Percentiles rank a stretch among this genome's conserved stretches.
phyloP scores from a whole-genome alignment of 768 basidiomycete genomes.

The Lyophyllum semitale region DNA sequence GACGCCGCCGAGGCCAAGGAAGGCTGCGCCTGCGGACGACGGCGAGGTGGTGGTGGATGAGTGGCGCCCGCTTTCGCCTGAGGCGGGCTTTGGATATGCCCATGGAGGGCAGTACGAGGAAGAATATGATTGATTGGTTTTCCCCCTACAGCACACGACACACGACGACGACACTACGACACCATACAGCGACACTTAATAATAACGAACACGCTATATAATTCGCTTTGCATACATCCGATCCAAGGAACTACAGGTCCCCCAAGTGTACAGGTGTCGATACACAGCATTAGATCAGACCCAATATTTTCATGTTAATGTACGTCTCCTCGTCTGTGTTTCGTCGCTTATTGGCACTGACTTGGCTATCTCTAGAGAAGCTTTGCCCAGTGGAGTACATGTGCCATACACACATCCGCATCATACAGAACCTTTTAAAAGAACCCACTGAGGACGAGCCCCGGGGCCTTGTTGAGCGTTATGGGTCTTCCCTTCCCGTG shows the following conservation, averaged over 20 bases:
- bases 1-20: neutral
- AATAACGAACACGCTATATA: neutral
- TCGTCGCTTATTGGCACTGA: neutral
- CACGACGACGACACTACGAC: neutral
- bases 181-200: neutral
- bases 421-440: neutral
- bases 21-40: neutral
- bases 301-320: neutral
- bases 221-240: neutral
- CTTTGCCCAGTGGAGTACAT: neutral
- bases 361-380: neutral
- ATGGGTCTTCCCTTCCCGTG: neutral
- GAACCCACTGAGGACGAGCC: neutral
- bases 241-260: too few species aligned
- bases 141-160: neutral
- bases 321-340: neutral
- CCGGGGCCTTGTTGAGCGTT: neutral
- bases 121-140: conserved; percentile 34
- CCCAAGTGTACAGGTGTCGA: neutral
- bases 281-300: neutral
- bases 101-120: conserved; percentile 32
- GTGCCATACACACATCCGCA: neutral
- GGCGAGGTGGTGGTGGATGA: conserved; percentile 17
- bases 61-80: conserved; percentile 26
- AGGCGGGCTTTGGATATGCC: neutral